Percentiles rank a stretch among this genome's conserved stretches.
These are phyloP conservation scores for Colletotrichum limetticola DNA, from an alignment of 2,329 filamentous ascomycete genomes.

Conservation along the genomic window DNA sequence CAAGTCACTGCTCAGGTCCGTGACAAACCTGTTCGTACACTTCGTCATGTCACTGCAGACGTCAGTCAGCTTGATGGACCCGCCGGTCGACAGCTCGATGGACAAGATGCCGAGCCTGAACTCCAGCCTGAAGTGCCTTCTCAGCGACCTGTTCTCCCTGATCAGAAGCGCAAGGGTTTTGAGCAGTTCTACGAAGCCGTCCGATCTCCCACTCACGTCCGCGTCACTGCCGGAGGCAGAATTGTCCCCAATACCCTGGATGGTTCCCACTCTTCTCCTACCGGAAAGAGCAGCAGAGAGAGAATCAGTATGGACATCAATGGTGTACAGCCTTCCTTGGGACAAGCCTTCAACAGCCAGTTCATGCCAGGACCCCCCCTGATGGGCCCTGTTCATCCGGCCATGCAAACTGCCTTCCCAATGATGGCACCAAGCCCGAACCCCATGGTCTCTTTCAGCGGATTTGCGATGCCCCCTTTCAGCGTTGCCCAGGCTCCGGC, in stretches of 20 bases:
- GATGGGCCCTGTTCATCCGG: slow-evolving; percentile 25
- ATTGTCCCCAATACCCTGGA: slow-evolving; percentile 73
- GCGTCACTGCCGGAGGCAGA: slow-evolving; percentile 73
- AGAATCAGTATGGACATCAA: slow-evolving; percentile 40
- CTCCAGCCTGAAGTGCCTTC: not conserved
- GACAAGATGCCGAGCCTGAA: slow-evolving; percentile 49
- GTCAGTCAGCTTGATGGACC: slow-evolving; percentile 23
- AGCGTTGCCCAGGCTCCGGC: not conserved
- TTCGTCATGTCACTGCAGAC: not conserved
- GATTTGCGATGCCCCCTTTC: slow-evolving; percentile 16
- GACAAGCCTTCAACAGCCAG: slow-evolving; percentile 33
- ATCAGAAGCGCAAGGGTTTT: slow-evolving; percentile 73
- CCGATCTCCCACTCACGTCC: slow-evolving; percentile 73
- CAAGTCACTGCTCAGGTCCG: not conserved
- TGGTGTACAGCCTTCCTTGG: slow-evolving; percentile 41
- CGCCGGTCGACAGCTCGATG: slow-evolving; percentile 47
- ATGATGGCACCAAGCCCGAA: slow-evolving; percentile 13
- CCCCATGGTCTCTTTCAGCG: slow-evolving; percentile 23
- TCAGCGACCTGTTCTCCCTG: slow-evolving; percentile 40
- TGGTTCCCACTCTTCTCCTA: slow-evolving; percentile 58
- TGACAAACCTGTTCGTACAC: not conserved
- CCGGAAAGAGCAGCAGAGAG: slow-evolving; percentile 61
- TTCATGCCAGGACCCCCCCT: slow-evolving; percentile 22
- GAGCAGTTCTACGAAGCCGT: slow-evolving; percentile 75
- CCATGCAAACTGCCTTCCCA: slow-evolving; percentile 16